A percentile compares a stretch with the other conserved stretches of the same genome.
Evolutionary conservation across 352 stramenopile genomes (phyloP).

Genomic region (Pythium aristosporum): DNA sequence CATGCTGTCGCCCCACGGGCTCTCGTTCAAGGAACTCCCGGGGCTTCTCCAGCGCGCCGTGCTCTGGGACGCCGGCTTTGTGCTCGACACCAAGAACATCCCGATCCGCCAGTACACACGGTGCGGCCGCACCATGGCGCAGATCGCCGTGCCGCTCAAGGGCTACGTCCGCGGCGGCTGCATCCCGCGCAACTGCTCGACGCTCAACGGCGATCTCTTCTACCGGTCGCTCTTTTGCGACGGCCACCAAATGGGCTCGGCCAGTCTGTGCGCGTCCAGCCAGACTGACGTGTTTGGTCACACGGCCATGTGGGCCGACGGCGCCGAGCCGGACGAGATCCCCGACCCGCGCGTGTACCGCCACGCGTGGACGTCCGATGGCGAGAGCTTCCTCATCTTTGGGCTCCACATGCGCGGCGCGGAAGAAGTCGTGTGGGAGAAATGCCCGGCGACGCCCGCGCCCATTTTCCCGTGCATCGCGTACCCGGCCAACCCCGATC

Average conservation of each 20-base stretch:
- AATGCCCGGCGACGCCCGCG: conserved; percentile 36
- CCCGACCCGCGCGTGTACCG: conserved; percentile 25
- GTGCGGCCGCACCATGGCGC: conserved; percentile 21
- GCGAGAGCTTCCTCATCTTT: conserved; percentile 21
- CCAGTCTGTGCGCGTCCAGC: conserved; percentile 32
- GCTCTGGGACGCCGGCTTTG: conserved; percentile 26
- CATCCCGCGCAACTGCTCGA: conserved; percentile 28
- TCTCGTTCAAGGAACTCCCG: conserved; percentile 23
- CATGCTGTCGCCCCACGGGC: conserved; percentile 8
- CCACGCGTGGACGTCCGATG: conserved; percentile 24
- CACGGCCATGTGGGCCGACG: conserved; percentile 28
- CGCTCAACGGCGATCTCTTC: conserved; percentile 29
- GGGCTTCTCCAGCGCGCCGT: conserved; percentile 26
- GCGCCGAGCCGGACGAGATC: conserved; percentile 24
- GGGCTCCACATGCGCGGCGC: conserved; percentile 24
- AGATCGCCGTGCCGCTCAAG: conserved; percentile 25
- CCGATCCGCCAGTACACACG: conserved; percentile 25
- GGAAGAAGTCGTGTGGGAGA: conserved; percentile 25
- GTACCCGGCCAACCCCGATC: conserved; percentile 36
- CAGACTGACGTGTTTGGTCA: conserved; percentile 32
- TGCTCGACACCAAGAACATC: conserved; percentile 16
- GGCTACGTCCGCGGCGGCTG: conserved; percentile 24
- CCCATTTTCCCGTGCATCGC: conserved; percentile 32
- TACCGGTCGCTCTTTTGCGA: conserved; percentile 30
- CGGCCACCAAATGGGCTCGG: conserved; percentile 25